phyloP scores from a whole-genome alignment of 129 eudicot species.

The Flaveria brownii region DNA sequence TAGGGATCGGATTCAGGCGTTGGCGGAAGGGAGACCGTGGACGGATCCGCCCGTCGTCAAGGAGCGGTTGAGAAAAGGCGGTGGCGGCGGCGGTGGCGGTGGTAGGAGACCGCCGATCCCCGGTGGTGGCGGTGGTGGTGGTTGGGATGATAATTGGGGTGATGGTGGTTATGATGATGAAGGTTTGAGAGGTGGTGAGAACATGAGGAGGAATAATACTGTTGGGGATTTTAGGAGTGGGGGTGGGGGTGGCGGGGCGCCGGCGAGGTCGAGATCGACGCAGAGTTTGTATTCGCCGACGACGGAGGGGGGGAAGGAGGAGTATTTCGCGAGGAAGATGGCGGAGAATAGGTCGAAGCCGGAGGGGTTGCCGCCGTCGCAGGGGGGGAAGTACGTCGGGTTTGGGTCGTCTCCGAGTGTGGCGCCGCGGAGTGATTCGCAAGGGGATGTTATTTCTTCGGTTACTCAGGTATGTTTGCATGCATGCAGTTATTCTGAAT shows the following conservation, averaged over 20 bases:
- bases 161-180: conserved; percentile 44
- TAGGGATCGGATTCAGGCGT: conserved; percentile 63
- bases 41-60: conserved; percentile 71
- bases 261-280: conserved; percentile 63
- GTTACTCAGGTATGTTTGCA: conserved; percentile 60
- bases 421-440: conserved; percentile 38
- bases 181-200: conserved; percentile 20
- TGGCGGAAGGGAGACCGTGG: conserved; percentile 75
- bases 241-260: conserved; percentile 47
- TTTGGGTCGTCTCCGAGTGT: conserved; percentile 70
- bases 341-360: conserved; percentile 67
- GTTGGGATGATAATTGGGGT: conserved; percentile 14
- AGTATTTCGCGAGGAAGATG: conserved; percentile 69
- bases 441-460: conserved; percentile 73
- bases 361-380: conserved; percentile 79
- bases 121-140: conserved; percentile 34
- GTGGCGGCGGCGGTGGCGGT: neutral
- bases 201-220: conserved; percentile 68
- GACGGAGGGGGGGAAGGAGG: conserved; percentile 64
- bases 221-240: conserved; percentile 76
- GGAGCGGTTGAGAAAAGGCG: conserved; percentile 27
- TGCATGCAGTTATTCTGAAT: too few relatives aligned
- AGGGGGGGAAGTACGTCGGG: conserved; percentile 94
- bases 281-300: conserved; percentile 59
- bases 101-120: conserved; percentile 48